These are phyloP conservation scores for Alternaria sp. DNA, from an alignment of 2,329 filamentous ascomycete genomes.

Conservation along the genomic window DNA sequence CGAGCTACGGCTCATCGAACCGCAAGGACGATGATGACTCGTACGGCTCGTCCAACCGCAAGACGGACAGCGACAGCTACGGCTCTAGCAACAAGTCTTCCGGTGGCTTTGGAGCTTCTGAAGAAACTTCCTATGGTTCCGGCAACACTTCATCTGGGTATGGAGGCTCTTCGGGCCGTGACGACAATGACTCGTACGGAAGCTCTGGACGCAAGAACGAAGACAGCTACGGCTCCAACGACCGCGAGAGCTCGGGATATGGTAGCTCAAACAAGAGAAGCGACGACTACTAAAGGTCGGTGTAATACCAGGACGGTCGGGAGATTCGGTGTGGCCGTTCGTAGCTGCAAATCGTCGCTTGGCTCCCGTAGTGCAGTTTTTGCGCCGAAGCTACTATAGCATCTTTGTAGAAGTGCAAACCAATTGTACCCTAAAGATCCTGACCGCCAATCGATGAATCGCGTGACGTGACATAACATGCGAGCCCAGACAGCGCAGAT, in stretches of 20 bases:
- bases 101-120: not conserved
- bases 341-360: not conserved
- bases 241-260: slow-evolving; percentile 1
- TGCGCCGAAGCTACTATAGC: not conserved
- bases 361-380: not conserved
- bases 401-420: not conserved
- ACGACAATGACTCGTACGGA: not conserved
- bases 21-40: slow-evolving; percentile 7
- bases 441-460: not conserved
- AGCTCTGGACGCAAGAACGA: not conserved
- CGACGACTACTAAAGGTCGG: slow-evolving; percentile 7
- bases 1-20: slow-evolving; percentile 6
- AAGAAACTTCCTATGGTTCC: not conserved
- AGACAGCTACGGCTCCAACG: slow-evolving; percentile 3
- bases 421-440: not conserved
- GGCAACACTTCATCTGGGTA: slow-evolving; percentile 1
- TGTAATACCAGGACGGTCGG: not conserved
- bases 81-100: slow-evolving; percentile 1
- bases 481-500: not conserved
- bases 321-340: not conserved
- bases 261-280: slow-evolving; percentile 7
- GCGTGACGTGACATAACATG: not conserved
- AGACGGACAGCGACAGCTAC: slow-evolving; percentile 2
- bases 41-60: slow-evolving; percentile 10
- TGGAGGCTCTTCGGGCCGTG: not conserved